phyloP scores from a whole-genome alignment of 495 filamentous ascomycete species.

The Tuber microsphaerosporum region DNA sequence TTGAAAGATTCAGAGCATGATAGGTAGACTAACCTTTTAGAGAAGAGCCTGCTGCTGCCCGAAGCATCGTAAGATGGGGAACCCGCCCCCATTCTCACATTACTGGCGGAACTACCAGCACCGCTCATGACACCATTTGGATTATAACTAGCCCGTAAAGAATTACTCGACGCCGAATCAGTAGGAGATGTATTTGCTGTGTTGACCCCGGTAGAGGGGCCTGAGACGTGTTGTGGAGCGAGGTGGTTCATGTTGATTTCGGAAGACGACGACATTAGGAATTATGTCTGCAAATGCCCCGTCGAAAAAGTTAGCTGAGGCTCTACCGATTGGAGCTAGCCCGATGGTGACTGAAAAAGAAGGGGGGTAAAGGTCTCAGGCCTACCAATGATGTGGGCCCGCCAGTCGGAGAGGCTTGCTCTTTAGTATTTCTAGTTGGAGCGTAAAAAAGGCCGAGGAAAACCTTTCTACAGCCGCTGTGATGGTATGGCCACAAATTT shows the following conservation, averaged over 20 bases:
- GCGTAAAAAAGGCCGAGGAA: conserved; percentile 2
- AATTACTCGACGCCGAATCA: conserved; percentile 62
- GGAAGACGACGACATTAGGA: conserved; percentile 89
- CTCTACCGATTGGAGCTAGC: conserved; percentile 6
- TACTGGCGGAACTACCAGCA: conserved; percentile 62
- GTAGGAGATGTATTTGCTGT: conserved; percentile 81
- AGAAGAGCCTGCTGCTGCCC: conserved; percentile 64
- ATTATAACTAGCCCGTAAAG: conserved; percentile 62
- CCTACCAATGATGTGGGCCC: conserved; percentile 38
- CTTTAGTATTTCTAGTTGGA: conserved; percentile 11
- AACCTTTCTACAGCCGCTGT: conserved; percentile 1
- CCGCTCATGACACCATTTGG: conserved; percentile 57
- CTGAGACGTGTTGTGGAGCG: conserved; percentile 63
- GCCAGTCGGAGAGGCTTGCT: conserved; percentile 38
- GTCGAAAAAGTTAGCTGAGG: background rate
- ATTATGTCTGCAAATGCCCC: conserved; percentile 49
- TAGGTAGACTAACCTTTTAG: conserved; percentile 69
- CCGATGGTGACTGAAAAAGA: background rate
- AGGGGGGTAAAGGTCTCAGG: background rate
- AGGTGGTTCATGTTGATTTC: conserved; percentile 64
- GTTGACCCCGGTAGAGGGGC: conserved; percentile 54
- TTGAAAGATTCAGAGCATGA: conserved; percentile 30
- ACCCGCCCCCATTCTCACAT: conserved; percentile 78
- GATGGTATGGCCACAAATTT: conserved; percentile 7
- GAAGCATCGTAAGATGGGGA: conserved; percentile 89